Percentiles rank a stretch among this genome's conserved stretches.
phyloP scores from a whole-genome alignment of 345 rosid species.

The Eucalyptus coolabah region DNA sequence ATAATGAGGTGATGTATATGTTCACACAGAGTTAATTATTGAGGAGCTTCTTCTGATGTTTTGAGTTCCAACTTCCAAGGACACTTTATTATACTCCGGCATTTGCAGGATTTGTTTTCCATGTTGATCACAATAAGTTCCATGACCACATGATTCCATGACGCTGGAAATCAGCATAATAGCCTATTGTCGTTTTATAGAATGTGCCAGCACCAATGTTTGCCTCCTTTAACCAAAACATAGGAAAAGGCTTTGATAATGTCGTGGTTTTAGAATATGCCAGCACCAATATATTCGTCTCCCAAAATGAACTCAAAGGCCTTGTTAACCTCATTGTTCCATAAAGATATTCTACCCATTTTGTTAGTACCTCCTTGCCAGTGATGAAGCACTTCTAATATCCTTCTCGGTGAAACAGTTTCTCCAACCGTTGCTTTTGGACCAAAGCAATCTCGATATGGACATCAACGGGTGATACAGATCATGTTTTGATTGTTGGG shows the following conservation, averaged over 20 bases:
- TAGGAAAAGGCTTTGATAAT: neutral
- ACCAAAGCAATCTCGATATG: conserved; percentile 91
- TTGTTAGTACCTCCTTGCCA: neutral
- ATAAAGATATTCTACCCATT: neutral
- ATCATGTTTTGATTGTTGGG: conserved; percentile 78
- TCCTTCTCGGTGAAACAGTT: conserved; percentile 23
- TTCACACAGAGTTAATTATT: neutral
- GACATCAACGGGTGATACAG: conserved; percentile 85
- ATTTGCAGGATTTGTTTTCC: neutral
- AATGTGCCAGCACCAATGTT: neutral
- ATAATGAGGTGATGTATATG: conserved; percentile 46
- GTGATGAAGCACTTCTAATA: neutral
- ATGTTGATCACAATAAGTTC: neutral
- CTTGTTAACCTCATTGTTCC: neutral
- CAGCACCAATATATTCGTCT: neutral
- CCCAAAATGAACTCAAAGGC: neutral
- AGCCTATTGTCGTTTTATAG: neutral
- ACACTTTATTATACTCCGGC: neutral
- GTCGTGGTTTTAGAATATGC: neutral
- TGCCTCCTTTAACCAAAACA: neutral
- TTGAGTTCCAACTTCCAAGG: neutral
- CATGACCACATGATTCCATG: neutral
- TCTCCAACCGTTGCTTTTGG: conserved; percentile 81
- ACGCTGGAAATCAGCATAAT: neutral
- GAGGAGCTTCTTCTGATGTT: neutral